Percentiles rank a stretch among this genome's conserved stretches.
phyloP scores from a whole-genome alignment of 2,329 filamentous ascomycete species.

The Fusarium napiforme region DNA sequence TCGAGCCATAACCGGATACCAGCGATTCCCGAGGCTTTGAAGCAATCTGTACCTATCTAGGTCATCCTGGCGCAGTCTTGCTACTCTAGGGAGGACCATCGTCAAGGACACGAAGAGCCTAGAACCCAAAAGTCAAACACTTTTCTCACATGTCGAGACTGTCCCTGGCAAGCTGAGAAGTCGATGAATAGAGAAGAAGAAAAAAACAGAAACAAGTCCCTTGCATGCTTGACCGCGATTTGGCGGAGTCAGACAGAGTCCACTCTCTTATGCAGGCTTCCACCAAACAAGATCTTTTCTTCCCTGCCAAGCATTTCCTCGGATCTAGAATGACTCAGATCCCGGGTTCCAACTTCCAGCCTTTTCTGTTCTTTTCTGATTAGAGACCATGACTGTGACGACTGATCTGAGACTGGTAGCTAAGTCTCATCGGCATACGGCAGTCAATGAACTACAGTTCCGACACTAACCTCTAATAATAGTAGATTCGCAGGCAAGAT shows the following conservation, averaged over 20 bases:
- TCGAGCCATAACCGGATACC: slow-evolving; percentile 3
- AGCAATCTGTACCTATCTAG: neutral
- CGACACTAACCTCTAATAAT: neutral
- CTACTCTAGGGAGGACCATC: neutral
- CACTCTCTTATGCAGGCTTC: slow-evolving; percentile 4
- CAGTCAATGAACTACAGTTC: neutral
- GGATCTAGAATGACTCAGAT: slow-evolving; percentile 30
- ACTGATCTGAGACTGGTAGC: slow-evolving; percentile 8
- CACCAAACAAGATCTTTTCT: slow-evolving; percentile 10
- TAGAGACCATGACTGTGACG: neutral
- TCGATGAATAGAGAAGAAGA: neutral
- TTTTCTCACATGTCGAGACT: slow-evolving; percentile 2
- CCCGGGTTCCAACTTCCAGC: neutral
- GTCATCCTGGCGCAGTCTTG: neutral
- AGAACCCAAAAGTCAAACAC: slow-evolving; percentile 16
- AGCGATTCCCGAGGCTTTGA: slow-evolving; percentile 8
- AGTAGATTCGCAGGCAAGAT: neutral
- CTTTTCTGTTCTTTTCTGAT: neutral
- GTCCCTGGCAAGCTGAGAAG: slow-evolving; percentile 8
- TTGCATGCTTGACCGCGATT: slow-evolving; percentile 32
- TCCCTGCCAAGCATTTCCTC: slow-evolving; percentile 11
- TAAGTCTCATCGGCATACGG: slow-evolving; percentile 19
- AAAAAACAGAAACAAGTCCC: neutral
- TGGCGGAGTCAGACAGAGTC: neutral
- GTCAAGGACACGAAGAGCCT: slow-evolving; percentile 7